Evolutionary conservation across 495 filamentous ascomycete genomes (phyloP), one percentile per base, ranked within the genome.

Genomic region (Annulohypoxylon maeteangense): DNA sequence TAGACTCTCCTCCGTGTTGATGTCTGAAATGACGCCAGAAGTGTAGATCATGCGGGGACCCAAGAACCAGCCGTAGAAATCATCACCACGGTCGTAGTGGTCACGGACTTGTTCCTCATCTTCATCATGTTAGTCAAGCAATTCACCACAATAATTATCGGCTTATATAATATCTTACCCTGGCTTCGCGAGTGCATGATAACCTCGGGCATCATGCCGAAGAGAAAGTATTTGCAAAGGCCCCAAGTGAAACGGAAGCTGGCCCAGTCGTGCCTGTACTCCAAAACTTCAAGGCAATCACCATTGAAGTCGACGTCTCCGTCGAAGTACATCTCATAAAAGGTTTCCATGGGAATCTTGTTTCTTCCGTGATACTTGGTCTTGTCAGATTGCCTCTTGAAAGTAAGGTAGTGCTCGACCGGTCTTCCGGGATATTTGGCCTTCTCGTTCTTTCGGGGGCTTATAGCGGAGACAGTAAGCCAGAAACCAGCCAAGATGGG

Each of bases 1-100:
- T 29, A 96, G 88, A 12, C 87, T 85, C 79, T 96, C 92, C 79
- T 94, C 92, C 25, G 80, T 82, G 80, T 86, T 87, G 76, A 89
- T 85, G 74, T 96, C 91, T 16, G 87, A 88, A 79, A 96, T 92
- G 65, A 96, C 84, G 50, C 92, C 92, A 11, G 90, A 92, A 45
- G 93, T 95, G 80, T 95, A 96, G 79, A 95, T 90, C 92, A 96
- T 96, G 73, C 92, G 92, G 40, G 91, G 92, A 67, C 92, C 93
- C 48, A 96, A 86, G 83, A 95, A 95, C 91, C 91, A 96, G 78
- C 85, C 88, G 82, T 96, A 96, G 80, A 92, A 92, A 81, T 96
- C 92, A 79, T 95, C 91, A 72, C 92, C 92, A 73, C 91, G 88
- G 83, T 95, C 92, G 79, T 96, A 95, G 81, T 94, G 91, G 69